Evolutionary conservation across 1,284 basidiomycete genomes (phyloP), one percentile per base, ranked within the genome.

Genomic region (Tilletiopsis washingtonensis): DNA sequence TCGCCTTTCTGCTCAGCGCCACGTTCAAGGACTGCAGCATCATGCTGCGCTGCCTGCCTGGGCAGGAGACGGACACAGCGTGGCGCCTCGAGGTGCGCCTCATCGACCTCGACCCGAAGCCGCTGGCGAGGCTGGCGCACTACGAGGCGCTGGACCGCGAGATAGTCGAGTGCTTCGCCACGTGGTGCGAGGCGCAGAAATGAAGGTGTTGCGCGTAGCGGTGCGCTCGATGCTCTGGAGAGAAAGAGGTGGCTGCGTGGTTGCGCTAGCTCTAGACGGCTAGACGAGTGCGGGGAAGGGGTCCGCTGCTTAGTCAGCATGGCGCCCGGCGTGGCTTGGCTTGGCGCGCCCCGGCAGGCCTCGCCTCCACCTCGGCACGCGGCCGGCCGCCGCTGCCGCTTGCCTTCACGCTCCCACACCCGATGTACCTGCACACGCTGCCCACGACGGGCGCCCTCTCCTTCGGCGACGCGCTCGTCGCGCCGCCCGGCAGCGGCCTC

Each of bases 21-120:
- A 86, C 86, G 12, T 90, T 94, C 80, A 96, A 94, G 74, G 91
- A 96, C 73, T 94, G 90, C 74, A 91, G 89, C 2, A 73, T 94
- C 51, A 85, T 27, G 27, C 40, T 20, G 20, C 45, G 38, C n/a
- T 9, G n/a, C n/a, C n/a, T n/a, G n/a, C n/a, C 32, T 3, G 29
- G 17, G 34, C 32, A 34, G 3, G 23, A 40, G n/a, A 4, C 17
- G 4, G 39, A 12, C 39, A n/a, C 14, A 20, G 39, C 39, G 17
- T 20, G 39, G 39, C 29, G 29, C 29, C 29, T 34, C 9, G 29
- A 34, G 29, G 15, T 45, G n/a, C 27, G 20, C 25, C 36, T 45
- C 15, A 47, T 94, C 61, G 91, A 96, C 72, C 77, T 91, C 40
- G 91, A 91, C 74, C 77, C 84, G 47, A 94, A 96, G 74, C 78